Evolutionary conservation across 345 rosid genomes (phyloP).

Genomic region (Hypericum perforatum): DNA sequence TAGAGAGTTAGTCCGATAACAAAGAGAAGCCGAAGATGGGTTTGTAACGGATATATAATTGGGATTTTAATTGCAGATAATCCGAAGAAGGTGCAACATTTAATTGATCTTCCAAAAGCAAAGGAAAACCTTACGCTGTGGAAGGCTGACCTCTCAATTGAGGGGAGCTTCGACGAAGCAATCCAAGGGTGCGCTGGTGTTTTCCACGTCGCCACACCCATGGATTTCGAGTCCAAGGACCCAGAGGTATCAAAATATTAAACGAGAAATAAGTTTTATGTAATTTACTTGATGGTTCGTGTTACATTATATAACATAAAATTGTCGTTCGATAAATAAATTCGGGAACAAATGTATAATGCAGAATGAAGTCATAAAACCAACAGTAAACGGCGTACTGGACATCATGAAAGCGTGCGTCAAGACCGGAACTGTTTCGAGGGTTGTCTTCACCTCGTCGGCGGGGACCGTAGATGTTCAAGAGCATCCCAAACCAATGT

Average conservation of each 20-base stretch:
- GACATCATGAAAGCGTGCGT: constrained; percentile 72
- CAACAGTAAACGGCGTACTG: constrained; percentile 61
- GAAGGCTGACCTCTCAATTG: constrained; percentile 68
- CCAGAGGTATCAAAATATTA: no score
- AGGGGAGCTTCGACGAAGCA: constrained; percentile 73
- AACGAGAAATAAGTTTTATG: no score
- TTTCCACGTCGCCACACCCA: constrained; percentile 92
- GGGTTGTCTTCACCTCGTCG: constrained; percentile 77
- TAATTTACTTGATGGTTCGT: no score
- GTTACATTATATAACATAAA: no score
- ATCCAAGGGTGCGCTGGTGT: constrained; percentile 72
- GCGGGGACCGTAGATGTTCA: constrained; percentile 80
- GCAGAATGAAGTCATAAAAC: constrained; percentile 90
- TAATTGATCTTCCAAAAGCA: constrained; percentile 67
- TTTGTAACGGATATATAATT: no score
- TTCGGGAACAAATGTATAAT: background rate
- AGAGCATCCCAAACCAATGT: constrained; percentile 37
- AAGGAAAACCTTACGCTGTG: constrained; percentile 51
- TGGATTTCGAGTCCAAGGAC: constrained; percentile 87
- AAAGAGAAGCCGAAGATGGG: no score
- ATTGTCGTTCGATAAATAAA: no score
- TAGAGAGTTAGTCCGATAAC: no score
- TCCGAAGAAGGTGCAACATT: constrained; percentile 62
- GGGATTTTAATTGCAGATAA: constrained; percentile 28
- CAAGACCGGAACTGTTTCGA: constrained; percentile 45